These are phyloP conservation scores for Lipomyces yarrowii DNA, from an alignment of 1,139 yeast genomes.

Conservation along the genomic window DNA sequence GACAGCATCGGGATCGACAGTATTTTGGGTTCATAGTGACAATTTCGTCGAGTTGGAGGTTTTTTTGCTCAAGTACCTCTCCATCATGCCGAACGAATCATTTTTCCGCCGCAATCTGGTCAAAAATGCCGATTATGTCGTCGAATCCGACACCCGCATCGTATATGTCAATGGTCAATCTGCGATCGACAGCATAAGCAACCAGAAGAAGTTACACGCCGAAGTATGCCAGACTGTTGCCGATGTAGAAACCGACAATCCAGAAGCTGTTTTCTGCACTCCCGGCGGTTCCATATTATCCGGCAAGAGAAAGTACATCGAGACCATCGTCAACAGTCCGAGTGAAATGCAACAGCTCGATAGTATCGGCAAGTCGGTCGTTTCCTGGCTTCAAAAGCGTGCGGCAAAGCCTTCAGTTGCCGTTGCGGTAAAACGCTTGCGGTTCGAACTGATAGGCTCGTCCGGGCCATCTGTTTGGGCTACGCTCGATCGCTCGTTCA, in stretches of 20 bases:
- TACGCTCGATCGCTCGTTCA: slow-evolving; percentile 49
- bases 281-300: slow-evolving; percentile 40
- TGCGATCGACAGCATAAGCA: slow-evolving; percentile 6
- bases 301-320: slow-evolving; percentile 33
- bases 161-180: slow-evolving; percentile 17
- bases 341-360: slow-evolving; percentile 33
- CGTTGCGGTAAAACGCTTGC: slow-evolving; percentile 37
- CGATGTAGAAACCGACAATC: slow-evolving; percentile 44
- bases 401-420: slow-evolving; percentile 39
- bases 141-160: slow-evolving; percentile 23
- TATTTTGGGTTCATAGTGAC: slow-evolving; percentile 49
- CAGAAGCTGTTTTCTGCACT: slow-evolving; percentile 42
- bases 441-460: slow-evolving; percentile 37
- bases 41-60: slow-evolving; percentile 46
- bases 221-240: slow-evolving; percentile 23
- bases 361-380: slow-evolving; percentile 41
- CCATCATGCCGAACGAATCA: slow-evolving; percentile 28
- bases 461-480: slow-evolving; percentile 47
- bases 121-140: slow-evolving; percentile 30
- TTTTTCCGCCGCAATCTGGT: slow-evolving; percentile 35
- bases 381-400: slow-evolving; percentile 44
- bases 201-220: slow-evolving; percentile 7
- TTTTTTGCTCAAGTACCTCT: slow-evolving; percentile 40
- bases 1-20: slow-evolving; percentile 36
- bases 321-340: slow-evolving; percentile 22